Evolutionary conservation across 192 early-diverging fungal genomes (phyloP), one percentile per base, ranked within the genome.

Genomic region (Mortierella hygrophila): DNA sequence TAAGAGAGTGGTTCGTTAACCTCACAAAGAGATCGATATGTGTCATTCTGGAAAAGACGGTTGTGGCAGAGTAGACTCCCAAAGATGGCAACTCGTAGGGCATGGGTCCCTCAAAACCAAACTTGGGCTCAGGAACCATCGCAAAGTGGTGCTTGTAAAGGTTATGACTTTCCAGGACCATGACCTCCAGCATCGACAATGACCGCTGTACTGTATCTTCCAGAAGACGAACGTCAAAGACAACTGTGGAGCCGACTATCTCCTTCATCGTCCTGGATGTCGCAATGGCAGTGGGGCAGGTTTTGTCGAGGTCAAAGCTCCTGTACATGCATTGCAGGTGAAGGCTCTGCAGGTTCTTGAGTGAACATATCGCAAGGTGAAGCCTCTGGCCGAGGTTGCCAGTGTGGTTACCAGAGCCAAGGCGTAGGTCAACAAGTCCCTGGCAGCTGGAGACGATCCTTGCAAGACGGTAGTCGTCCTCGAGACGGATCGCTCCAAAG

Each of bases 11-110:
- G n/a, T 4, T 26, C 6, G 60, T 63, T 26, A 63, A 63, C 60
- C 10, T 63, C 60, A 63, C 60, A 63, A 26, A 63, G 60, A 63
- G 60, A 32, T 63, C 60, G 3, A 63, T 63, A 63, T 63, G 60
- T 9, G 60, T 63, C 60, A 63, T 1, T 13, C 11, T 63, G 6
- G 60, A 63, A 26, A 63, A 63, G 2, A 63, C 11, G 10, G 26
- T 63, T 0, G 60, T 29, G 3, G 60, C n/a, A 11, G 60, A 63
- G 9, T 15, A 29, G 26, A 29, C 26, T 8, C 60, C 60, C 23
- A 29, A 9, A 29, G 26, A 13, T 10, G 60, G 60, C 60, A 63
- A 21, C 26, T 63, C 60, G 26, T 63, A 63, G 26, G 60, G 60
- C 60, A 29, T 63, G 11, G 60, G 26, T 13, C n/a, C 60, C 9